Evolutionary conservation across 1,139 yeast genomes (phyloP).

Genomic region (Blastobotrys proliferans): DNA sequence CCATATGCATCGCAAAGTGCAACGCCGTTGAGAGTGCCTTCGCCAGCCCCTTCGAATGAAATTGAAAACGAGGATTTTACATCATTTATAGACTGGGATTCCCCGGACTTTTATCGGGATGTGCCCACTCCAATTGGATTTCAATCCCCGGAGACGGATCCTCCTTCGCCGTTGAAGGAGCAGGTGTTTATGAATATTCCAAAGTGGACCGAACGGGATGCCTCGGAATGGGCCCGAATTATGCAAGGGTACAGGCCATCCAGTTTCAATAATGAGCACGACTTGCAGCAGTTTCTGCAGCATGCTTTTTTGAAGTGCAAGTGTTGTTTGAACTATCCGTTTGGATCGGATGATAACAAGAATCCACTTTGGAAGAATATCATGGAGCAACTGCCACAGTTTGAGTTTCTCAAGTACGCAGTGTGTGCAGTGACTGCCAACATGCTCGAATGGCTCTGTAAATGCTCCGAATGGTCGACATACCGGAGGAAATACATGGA

Average conservation of each 20-base stretch:
- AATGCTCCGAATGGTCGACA: slow-evolving; percentile 22
- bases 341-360: slow-evolving; percentile 16
- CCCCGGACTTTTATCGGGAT: slow-evolving; percentile 1
- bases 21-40: too few species aligned
- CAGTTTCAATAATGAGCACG: slow-evolving; percentile 17
- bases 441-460: slow-evolving; percentile 17
- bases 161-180: slow-evolving; percentile 15
- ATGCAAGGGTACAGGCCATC: slow-evolving; percentile 22
- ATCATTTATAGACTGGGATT: too few species aligned
- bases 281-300: slow-evolving; percentile 18
- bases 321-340: slow-evolving; percentile 20
- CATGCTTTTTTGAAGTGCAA: slow-evolving; percentile 18
- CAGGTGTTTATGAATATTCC: slow-evolving; percentile 17
- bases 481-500: slow-evolving; percentile 21
- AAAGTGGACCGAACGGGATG: slow-evolving; percentile 19
- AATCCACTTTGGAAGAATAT: slow-evolving; percentile 19
- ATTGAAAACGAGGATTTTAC: too few species aligned
- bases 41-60: too few species aligned
- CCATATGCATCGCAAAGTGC: too few species aligned
- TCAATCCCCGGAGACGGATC: slow-evolving; percentile 1
- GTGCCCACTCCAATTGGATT: not conserved
- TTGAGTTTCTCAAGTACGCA: slow-evolving; percentile 17
- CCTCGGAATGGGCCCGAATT: slow-evolving; percentile 18
- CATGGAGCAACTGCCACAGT: slow-evolving; percentile 11
- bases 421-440: slow-evolving; percentile 17